Conservation (phyloP, 768 basidiomycete species). For the Leucocoprinus leucothites region DNA sequence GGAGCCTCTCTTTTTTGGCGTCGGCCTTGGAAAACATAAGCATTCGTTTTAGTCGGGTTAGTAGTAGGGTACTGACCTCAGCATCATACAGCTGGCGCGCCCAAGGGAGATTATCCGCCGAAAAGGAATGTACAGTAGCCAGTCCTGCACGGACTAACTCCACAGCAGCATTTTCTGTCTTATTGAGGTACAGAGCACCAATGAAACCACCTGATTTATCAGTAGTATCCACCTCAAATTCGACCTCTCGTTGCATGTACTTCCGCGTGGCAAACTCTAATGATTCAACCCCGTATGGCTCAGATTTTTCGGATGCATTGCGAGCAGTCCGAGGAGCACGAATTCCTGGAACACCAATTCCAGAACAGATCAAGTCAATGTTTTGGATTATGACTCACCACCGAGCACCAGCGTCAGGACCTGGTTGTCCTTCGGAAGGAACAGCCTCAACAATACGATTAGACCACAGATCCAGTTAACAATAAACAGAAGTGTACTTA, state of each 20-base stretch:
- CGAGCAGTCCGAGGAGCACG: slow-evolving; percentile 88
- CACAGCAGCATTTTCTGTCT: slow-evolving; percentile 83
- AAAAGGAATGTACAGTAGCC: slow-evolving; percentile 84
- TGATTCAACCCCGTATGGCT: slow-evolving; percentile 85
- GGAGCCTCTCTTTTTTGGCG: slow-evolving; percentile 75
- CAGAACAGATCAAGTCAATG: neutral
- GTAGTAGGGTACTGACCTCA: slow-evolving; percentile 47
- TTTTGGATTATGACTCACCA: slow-evolving; percentile 38
- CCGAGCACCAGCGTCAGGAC: slow-evolving; percentile 89
- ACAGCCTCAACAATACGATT: slow-evolving; percentile 46
- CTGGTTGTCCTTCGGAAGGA: slow-evolving; percentile 89
- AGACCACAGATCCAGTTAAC: neutral
- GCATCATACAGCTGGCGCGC: slow-evolving; percentile 77
- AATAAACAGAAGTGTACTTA: slow-evolving; percentile 25
- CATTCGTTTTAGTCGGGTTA: neutral
- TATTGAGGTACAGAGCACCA: slow-evolving; percentile 81
- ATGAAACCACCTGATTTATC: slow-evolving; percentile 98
- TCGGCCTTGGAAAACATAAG: slow-evolving; percentile 46
- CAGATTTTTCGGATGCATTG: slow-evolving; percentile 76
- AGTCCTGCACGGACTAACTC: slow-evolving; percentile 84
- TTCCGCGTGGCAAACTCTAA: slow-evolving; percentile 72
- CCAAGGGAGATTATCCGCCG: slow-evolving; percentile 82
- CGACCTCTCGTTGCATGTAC: slow-evolving; percentile 94
- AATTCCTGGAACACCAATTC: slow-evolving; percentile 53
- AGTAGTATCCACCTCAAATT: slow-evolving; percentile 84